These are phyloP conservation scores for Gymnopilus junonius DNA, from an alignment of 768 basidiomycete genomes.

Conservation along the genomic window DNA sequence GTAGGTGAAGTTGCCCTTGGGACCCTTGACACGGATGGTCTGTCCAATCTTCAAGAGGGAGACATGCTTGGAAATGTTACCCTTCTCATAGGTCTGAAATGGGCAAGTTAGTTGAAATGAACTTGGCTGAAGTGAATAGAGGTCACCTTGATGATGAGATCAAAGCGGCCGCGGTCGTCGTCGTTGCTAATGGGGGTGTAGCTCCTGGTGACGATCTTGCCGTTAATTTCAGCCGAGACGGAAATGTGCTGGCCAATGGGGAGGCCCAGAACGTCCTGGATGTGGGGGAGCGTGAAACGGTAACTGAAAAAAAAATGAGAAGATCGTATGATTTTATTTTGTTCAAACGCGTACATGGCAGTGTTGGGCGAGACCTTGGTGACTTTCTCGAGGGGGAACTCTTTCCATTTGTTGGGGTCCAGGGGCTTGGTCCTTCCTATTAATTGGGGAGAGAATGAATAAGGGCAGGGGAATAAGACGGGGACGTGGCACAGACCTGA, in stretches of 20 bases:
- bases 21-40: conserved; percentile 89
- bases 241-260: conserved; percentile 98
- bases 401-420: conserved; percentile 76
- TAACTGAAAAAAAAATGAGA: conserved; percentile 56
- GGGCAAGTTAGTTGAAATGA: conserved; percentile 4
- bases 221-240: conserved; percentile 86
- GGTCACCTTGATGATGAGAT: conserved; percentile 92
- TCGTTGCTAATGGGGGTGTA: conserved; percentile 97
- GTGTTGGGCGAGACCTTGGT: conserved; percentile 92
- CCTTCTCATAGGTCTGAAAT: conserved; percentile 89
- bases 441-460: conserved; percentile 18
- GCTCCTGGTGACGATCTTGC: conserved; percentile 87
- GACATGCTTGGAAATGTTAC: conserved; percentile 93
- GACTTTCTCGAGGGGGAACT: conserved; percentile 83
- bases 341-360: conserved; percentile 69
- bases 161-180: conserved; percentile 92
- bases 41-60: conserved; percentile 85
- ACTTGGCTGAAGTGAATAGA: background rate
- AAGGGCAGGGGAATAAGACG: conserved; percentile 4
- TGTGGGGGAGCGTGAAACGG: conserved; percentile 82
- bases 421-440: conserved; percentile 69
- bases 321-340: conserved; percentile 1
- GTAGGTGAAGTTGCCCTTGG: conserved; percentile 95
- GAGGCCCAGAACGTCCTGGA: conserved; percentile 83
- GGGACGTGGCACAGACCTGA: conserved; percentile 36